Base-by-base conservation (phyloP, 2,329 filamentous ascomycete genomes). In the Pezizomycotina sp. region DNA sequence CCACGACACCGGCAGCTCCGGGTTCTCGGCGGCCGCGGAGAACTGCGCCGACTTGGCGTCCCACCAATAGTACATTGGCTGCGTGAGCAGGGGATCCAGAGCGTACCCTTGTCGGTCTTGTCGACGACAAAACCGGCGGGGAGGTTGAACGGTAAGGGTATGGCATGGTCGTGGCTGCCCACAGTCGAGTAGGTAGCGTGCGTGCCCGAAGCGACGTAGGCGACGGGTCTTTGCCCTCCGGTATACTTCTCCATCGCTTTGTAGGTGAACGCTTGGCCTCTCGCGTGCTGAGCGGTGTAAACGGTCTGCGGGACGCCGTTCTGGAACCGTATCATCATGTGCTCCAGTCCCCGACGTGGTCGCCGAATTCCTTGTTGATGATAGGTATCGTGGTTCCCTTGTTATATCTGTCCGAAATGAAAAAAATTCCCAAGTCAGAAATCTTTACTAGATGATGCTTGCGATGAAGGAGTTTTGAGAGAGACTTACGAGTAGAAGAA, bases 271-370 rank as follows among this genome's bases (percentile, higher is more conserved):
- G 70, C 69, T 51, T 73, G 59, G 7, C 70, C 70, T 42, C 61
- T 59, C 23, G 60, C 53, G 51, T 74, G 70, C 49, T 74, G 69
- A 38, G 63, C 67, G 50, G 63, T 71, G 65, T 67, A 74, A 14
- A 73, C 52, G 3, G 60, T 57, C 43, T 60, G 52, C 1, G 70
- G 70, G 2, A 48, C 42, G 15, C 64, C 65, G 36, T 69, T 58
- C 13, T 56, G 38, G 53, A 74, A 74, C n/a, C 70, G 67, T 14
- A 74, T 58, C 66, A 71, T 69, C 36, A 63, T 68, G 53, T 72
- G 68, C 48, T 72, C 68, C 66, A n/a, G n/a, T n/a, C n/a, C n/a
- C n/a, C n/a, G n/a, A n/a, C n/a, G n/a, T n/a, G n/a, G n/a, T n/a
- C n/a, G n/a, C n/a, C n/a, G n/a, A n/a, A n/a, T n/a, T n/a, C n/a